Conservation (phyloP, 306 rosid genomes). For the Fragaria ananassa region DNA sequence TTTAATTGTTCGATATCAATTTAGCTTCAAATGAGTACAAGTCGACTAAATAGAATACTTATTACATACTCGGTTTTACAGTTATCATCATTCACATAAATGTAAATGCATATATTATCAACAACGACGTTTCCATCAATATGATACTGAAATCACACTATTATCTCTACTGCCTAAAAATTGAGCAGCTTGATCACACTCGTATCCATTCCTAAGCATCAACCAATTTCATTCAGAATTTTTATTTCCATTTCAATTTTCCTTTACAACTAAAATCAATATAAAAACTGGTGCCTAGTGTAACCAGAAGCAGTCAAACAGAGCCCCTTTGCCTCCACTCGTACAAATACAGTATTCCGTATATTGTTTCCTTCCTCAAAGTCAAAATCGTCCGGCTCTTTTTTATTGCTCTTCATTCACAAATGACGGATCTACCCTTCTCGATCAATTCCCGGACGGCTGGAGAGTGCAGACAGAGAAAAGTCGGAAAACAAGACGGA, state of each 20-base stretch:
- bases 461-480: neutral
- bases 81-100: too few species aligned
- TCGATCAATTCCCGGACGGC: neutral
- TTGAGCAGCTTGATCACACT: neutral
- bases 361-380: neutral
- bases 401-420: too few species aligned
- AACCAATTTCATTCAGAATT: neutral
- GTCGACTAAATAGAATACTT: neutral
- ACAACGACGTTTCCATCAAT: too few species aligned
- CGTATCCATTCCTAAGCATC: neutral
- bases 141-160: neutral
- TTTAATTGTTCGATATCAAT: too few species aligned
- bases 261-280: neutral
- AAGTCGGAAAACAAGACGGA: neutral
- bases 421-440: slow-evolving; percentile 9
- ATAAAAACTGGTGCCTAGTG: neutral
- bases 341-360: neutral
- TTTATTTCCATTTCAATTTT: neutral
- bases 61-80: too few species aligned
- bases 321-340: neutral
- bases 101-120: too few species aligned
- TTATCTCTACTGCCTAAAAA: neutral
- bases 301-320: neutral
- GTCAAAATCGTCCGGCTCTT: slow-evolving; percentile 31
- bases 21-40: too few species aligned